Evolutionary conservation across 176 grass and related monocot genomes (phyloP), one percentile per base, ranked within the genome.

Genomic region (Carex kokanica): DNA sequence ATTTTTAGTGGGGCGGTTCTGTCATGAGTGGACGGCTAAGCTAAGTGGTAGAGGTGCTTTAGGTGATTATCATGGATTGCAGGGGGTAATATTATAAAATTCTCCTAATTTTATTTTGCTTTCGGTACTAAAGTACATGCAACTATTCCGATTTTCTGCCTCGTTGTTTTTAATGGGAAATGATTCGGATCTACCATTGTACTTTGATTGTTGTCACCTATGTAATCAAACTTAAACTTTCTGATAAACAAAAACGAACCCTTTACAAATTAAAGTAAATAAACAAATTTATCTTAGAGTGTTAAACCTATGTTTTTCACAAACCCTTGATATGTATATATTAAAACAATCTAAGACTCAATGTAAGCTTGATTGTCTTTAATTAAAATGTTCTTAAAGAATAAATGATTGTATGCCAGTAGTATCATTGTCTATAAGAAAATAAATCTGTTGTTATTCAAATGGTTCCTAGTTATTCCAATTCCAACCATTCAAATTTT

Each of bases 1-100:
- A 81, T 21, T 18, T 43, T 43, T 45, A 81, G 80, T 82, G 80
- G 80, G 80, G 56, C 80, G 80, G 80, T 65, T 82, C 80, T 82
- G 80, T 49, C 38, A 81, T 81, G 74, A 78, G 11, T 9, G 23
- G 49, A 32, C 23, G 73, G 73, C 24, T 55, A 29, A 77, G 25
- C 47, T 77, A 17, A 54, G 6, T 25, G 21, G 51, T 56, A 78
- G 51, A 78, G 71, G 71, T 78, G 15, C 51, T 78, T 34, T 78
- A 56, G 25, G 51, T 34, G 51, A 78, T 55, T 78, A 78, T 13
- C 24, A 78, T 32, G 73, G 0, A 78, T 56, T 6, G 15, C 24
- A n/a, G 51, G 73, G 73, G 72, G 20, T 73, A 8, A 24, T 73
- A 56, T 56, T 34, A 54, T 18, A 56, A 61, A 56, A 78, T 78